Conservation (phyloP, 2,329 filamentous ascomycete species). For the Pestalotiopsis sp. region DNA sequence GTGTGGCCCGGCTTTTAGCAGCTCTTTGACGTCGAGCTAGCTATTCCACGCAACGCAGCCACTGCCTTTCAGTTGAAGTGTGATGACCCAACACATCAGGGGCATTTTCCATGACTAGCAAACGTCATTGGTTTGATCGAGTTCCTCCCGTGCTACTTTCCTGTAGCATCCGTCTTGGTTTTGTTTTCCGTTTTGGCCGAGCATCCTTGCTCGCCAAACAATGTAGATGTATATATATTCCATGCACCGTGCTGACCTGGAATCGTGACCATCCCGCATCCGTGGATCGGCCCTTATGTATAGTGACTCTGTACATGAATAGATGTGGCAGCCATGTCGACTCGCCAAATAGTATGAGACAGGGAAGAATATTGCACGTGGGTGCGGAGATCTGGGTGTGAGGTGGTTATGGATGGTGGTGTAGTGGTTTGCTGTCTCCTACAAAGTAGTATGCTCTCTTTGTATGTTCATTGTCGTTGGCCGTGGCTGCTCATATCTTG, state of each 20-base stretch:
- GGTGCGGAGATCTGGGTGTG: conserved; percentile 6
- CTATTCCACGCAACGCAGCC: no score
- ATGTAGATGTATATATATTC: neutral
- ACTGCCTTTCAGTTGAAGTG: no score
- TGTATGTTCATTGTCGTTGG: conserved; percentile 14
- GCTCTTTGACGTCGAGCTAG: no score
- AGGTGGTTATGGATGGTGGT: neutral
- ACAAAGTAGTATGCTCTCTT: neutral
- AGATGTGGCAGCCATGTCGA: neutral
- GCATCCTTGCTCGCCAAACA: neutral
- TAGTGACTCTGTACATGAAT: conserved; percentile 2
- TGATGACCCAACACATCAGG: no score
- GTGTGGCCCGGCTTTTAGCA: neutral
- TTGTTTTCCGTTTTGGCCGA: neutral
- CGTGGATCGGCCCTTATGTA: neutral
- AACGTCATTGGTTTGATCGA: neutral
- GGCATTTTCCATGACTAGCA: neutral
- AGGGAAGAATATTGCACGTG: conserved; percentile 8
- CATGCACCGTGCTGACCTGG: conserved; percentile 2
- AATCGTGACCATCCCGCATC: neutral
- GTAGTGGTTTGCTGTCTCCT: neutral
- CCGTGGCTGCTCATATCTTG: conserved; percentile 42
- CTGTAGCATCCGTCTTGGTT: neutral
- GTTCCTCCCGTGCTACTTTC: neutral
- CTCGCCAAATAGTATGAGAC: conserved; percentile 6